phyloP scores from a whole-genome alignment of 2,329 filamentous ascomycete genomes.

The Epichloe amarillans region DNA sequence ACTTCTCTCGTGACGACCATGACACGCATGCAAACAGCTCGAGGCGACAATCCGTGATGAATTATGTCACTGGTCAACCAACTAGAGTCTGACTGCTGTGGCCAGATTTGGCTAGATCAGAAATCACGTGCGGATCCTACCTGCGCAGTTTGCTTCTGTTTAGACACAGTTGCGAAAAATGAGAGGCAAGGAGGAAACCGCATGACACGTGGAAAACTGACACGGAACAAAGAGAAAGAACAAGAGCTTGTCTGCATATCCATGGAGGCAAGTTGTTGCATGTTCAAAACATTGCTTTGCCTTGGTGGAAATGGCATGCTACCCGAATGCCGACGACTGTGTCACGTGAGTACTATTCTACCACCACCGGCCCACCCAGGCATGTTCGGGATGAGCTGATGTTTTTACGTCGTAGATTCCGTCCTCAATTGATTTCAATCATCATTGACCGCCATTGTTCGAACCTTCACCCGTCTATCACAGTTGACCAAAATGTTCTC shows the following conservation, averaged over 20 bases:
- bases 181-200: neutral
- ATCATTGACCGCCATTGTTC: neutral
- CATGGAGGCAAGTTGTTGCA: no score
- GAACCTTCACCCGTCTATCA: neutral
- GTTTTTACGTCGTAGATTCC: neutral
- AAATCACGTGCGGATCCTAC: neutral
- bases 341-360: neutral
- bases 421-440: conserved; percentile 11
- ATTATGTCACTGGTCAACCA: neutral
- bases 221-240: no score
- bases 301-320: no score
- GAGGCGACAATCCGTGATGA: neutral
- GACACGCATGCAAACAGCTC: neutral
- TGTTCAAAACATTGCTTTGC: no score
- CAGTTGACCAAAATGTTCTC: conserved; percentile 41
- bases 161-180: neutral
- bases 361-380: neutral
- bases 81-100: neutral
- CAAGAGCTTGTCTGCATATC: no score
- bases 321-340: neutral
- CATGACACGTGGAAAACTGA: no score
- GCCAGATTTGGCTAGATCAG: neutral
- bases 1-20: neutral
- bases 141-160: neutral
- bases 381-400: neutral